Percentiles rank a stretch among this genome's conserved stretches.
phyloP scores from a whole-genome alignment of 257 asterid genomes.

The Nicotiana noctiflora region DNA sequence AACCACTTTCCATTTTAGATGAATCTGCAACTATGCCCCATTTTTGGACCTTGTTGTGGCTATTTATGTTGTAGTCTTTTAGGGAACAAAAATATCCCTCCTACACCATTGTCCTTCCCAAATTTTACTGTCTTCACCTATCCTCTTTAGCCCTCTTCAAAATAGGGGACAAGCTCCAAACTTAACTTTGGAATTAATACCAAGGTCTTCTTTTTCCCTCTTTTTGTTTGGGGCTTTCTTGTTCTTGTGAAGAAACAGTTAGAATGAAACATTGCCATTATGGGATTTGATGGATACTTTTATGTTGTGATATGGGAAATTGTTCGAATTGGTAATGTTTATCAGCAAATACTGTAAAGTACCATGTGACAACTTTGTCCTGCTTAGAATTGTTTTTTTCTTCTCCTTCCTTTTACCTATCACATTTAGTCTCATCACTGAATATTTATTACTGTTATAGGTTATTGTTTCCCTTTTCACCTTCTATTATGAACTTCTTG shows the following conservation, averaged over 20 bases:
- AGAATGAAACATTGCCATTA: constrained; percentile 20
- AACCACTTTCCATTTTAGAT: constrained; percentile 18
- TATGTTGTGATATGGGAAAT: constrained; percentile 30
- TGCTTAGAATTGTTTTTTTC: constrained; percentile 14
- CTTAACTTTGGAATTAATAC: constrained; percentile 30
- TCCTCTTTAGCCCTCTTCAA: constrained; percentile 15
- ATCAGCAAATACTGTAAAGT: constrained; percentile 25
- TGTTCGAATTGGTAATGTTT: constrained; percentile 12
- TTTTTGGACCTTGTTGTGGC: constrained; percentile 44
- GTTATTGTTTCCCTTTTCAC: background rate
- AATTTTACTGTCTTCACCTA: constrained; percentile 32
- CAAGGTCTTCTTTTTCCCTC: constrained; percentile 35
- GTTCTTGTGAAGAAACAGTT: constrained; percentile 34
- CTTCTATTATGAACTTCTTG: background rate
- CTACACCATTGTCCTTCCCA: constrained; percentile 32
- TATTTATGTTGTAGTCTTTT: constrained; percentile 32
- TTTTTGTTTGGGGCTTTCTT: constrained; percentile 45
- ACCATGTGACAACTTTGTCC: constrained; percentile 25
- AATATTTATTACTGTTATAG: background rate
- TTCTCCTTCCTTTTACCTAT: background rate
- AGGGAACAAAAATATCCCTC: constrained; percentile 30
- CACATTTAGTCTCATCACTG: constrained; percentile 3
- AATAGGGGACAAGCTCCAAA: constrained; percentile 27
- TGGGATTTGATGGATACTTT: constrained; percentile 32
- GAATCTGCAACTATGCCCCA: constrained; percentile 21